Percentiles rank a stretch among this genome's conserved stretches.
Conservation (phyloP, 768 basidiomycete genomes). For the Asterophora lycoperdoides region DNA sequence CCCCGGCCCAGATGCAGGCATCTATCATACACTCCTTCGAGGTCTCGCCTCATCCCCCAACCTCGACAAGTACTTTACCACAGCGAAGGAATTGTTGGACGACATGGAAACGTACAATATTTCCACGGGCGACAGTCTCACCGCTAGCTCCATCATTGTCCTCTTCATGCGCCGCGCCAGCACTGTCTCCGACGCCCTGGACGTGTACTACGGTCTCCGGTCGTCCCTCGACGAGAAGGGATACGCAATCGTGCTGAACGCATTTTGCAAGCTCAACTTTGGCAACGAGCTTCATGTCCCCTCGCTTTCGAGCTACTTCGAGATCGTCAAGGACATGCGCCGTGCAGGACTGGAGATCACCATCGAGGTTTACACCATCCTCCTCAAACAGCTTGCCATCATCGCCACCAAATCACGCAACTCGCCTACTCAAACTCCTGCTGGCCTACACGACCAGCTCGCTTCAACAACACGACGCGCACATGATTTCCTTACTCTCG, state of each 20-base stretch:
- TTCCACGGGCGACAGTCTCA: slow-evolving; percentile 38
- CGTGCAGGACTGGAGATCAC: slow-evolving; percentile 54
- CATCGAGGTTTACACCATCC: slow-evolving; percentile 59
- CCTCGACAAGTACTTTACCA: slow-evolving; percentile 42
- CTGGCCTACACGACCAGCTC: slow-evolving; percentile 30
- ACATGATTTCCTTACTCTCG: slow-evolving; percentile 76
- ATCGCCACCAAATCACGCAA: slow-evolving; percentile 34
- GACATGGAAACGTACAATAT: slow-evolving; percentile 62
- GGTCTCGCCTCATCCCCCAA: slow-evolving; percentile 42
- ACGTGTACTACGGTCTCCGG: slow-evolving; percentile 48
- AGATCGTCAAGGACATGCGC: slow-evolving; percentile 80
- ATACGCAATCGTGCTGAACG: slow-evolving; percentile 59
- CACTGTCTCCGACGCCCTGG: slow-evolving; percentile 55
- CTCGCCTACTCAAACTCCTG: slow-evolving; percentile 15
- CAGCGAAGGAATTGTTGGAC: slow-evolving; percentile 48
- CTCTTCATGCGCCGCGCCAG: slow-evolving; percentile 63
- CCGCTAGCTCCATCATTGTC: slow-evolving; percentile 50
- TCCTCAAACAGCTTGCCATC: slow-evolving; percentile 52
- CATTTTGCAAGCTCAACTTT: slow-evolving; percentile 58
- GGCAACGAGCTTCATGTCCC: slow-evolving; percentile 36
- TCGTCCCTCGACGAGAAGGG: slow-evolving; percentile 50
- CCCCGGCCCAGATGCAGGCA: slow-evolving; percentile 42
- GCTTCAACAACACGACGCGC: slow-evolving; percentile 53
- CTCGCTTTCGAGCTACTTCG: slow-evolving; percentile 58
- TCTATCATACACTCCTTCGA: slow-evolving; percentile 53